These are phyloP conservation scores for Primulina eburnea DNA, from an alignment of 257 asterid genomes.

Conservation along the genomic window DNA sequence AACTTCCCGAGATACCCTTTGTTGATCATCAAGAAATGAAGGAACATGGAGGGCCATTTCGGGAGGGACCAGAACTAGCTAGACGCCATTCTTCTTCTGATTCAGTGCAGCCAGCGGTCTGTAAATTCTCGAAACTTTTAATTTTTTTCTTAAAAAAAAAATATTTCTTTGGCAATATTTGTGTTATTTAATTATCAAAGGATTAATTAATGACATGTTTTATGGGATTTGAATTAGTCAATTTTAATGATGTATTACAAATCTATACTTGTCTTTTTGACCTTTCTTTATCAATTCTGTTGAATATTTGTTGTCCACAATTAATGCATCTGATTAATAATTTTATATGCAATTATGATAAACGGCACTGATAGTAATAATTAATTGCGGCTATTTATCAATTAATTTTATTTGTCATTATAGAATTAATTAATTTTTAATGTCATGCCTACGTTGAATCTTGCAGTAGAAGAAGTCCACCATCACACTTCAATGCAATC, in stretches of 20 bases:
- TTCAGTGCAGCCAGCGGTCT: constrained; percentile 28
- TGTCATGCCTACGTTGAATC: no score
- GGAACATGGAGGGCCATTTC: constrained; percentile 23
- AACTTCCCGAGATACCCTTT: constrained; percentile 22
- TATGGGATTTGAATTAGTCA: background rate
- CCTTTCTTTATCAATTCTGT: background rate
- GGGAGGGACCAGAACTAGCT: constrained; percentile 9
- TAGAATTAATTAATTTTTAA: no score
- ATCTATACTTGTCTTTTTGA: background rate
- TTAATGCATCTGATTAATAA: no score
- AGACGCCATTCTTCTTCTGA: constrained; percentile 16
- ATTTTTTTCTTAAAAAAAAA: constrained; percentile 1
- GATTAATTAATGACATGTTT: background rate
- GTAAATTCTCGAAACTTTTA: constrained; percentile 44
- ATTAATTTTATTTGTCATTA: no score
- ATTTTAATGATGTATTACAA: background rate
- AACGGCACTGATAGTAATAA: background rate
- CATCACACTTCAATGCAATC: no score
- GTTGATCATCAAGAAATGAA: constrained; percentile 10
- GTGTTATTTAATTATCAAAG: background rate
- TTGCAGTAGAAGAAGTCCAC: no score
- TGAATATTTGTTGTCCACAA: background rate
- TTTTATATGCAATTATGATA: background rate
- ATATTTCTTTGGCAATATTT: background rate
- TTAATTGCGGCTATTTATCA: background rate